Percentiles rank a stretch among this genome's conserved stretches.
These are phyloP conservation scores for Kwoniella bestiolae DNA, from an alignment of 768 basidiomycete genomes.

Conservation along the genomic window DNA sequence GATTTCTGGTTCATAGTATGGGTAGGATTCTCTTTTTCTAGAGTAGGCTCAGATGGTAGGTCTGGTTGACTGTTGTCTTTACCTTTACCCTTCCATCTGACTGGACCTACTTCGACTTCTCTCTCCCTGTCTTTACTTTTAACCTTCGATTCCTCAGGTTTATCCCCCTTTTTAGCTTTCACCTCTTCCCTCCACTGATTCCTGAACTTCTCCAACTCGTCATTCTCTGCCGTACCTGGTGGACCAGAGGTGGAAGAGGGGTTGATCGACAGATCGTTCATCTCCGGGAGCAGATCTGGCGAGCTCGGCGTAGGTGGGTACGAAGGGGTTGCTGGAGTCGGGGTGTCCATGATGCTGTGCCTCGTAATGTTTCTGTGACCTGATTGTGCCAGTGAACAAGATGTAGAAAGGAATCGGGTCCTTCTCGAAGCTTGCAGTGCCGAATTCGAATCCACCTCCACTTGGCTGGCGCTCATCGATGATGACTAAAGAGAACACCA, in stretches of 20 bases:
- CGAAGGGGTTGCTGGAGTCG: neutral
- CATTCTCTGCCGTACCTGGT: conserved; percentile 14
- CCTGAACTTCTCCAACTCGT: conserved; percentile 46
- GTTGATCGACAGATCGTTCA: neutral
- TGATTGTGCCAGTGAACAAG: too few species aligned
- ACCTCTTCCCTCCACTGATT: conserved; percentile 46
- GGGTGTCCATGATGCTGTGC: neutral
- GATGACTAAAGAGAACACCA: neutral
- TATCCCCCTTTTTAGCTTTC: conserved; percentile 14
- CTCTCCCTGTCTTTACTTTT: neutral
- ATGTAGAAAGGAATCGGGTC: neutral
- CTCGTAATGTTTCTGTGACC: too few species aligned
- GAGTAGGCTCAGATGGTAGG: neutral
- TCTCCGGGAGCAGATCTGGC: neutral
- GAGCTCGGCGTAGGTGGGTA: neutral
- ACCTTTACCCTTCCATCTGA: conserved; percentile 13
- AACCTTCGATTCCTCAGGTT: neutral
- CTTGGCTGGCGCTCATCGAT: too few species aligned
- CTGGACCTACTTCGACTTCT: conserved; percentile 18
- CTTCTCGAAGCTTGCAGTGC: too few species aligned
- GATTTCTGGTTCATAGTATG: too few species aligned
- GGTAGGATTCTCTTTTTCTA: too few species aligned
- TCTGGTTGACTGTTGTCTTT: conserved; percentile 4
- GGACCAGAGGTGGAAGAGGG: neutral
- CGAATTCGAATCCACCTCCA: neutral